These are phyloP conservation scores for Termitomyces sp. DNA, from an alignment of 768 basidiomycete species.

Conservation along the genomic window DNA sequence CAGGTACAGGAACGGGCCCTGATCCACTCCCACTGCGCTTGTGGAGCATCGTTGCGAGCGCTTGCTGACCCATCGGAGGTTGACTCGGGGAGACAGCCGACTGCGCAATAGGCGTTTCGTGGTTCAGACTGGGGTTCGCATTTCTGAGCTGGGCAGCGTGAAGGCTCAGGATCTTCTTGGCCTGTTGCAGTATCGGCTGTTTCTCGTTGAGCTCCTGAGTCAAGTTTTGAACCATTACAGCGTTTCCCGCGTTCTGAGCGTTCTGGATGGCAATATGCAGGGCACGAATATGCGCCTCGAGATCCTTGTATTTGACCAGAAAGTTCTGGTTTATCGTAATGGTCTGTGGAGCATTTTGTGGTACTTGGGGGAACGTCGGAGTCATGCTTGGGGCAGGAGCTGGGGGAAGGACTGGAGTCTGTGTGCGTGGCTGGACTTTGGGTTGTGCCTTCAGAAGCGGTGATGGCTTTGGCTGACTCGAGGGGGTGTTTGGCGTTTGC, in stretches of 20 bases:
- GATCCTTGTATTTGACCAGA: neutral
- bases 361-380: neutral
- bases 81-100: neutral
- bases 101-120: neutral
- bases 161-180: slow-evolving; percentile 4
- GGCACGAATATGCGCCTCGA: slow-evolving; percentile 6
- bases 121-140: neutral
- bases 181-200: neutral
- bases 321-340: neutral
- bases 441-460: slow-evolving; percentile 14
- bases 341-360: neutral
- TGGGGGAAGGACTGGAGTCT: slow-evolving; percentile 3
- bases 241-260: slow-evolving; percentile 8
- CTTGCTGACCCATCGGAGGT: slow-evolving; percentile 19
- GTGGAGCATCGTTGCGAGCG: slow-evolving; percentile 17
- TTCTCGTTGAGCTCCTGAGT: slow-evolving; percentile 12
- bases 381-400: neutral
- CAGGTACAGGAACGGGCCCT: neutral
- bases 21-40: slow-evolving; percentile 14
- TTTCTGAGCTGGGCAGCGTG: neutral
- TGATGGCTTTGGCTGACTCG: slow-evolving; percentile 20
- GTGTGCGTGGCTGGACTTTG: slow-evolving; percentile 13
- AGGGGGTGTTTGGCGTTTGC: slow-evolving; percentile 16
- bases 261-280: slow-evolving; percentile 4
- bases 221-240: slow-evolving; percentile 2